Conservation (phyloP, 331 rosid species). For the Quercus tomentella region DNA sequence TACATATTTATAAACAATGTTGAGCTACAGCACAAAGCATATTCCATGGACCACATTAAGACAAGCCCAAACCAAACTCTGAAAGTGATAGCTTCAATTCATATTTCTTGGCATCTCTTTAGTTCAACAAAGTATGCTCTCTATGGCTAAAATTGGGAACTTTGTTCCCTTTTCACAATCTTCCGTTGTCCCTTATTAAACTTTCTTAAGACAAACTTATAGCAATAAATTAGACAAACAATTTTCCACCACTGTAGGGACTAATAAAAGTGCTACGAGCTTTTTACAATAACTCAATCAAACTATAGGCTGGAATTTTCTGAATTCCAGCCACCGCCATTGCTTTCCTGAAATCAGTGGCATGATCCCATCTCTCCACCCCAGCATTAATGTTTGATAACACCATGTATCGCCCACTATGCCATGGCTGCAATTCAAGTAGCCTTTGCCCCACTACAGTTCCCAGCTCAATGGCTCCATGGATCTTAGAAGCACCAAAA, state of each 20-base stretch:
- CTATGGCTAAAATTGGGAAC: neutral
- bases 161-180: too few species aligned
- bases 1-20: too few species aligned
- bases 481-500: slow-evolving; percentile 69
- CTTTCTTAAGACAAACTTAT: too few species aligned
- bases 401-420: slow-evolving; percentile 46
- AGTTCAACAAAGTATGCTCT: neutral
- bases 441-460: slow-evolving; percentile 51
- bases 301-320: slow-evolving; percentile 69
- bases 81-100: neutral
- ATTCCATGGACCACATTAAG: neutral
- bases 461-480: slow-evolving; percentile 61
- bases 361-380: slow-evolving; percentile 67
- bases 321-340: slow-evolving; percentile 50
- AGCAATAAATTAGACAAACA: neutral
- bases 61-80: neutral
- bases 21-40: too few species aligned
- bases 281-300: slow-evolving; percentile 31
- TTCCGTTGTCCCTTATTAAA: too few species aligned
- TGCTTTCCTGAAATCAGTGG: slow-evolving; percentile 51
- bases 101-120: neutral
- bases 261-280: neutral
- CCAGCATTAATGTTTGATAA: slow-evolving; percentile 65
- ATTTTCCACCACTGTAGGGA: neutral
- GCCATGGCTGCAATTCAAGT: slow-evolving; percentile 46